Evolutionary conservation across 192 early-diverging fungal species (phyloP).

Genomic region (Oehlia diaphana): DNA sequence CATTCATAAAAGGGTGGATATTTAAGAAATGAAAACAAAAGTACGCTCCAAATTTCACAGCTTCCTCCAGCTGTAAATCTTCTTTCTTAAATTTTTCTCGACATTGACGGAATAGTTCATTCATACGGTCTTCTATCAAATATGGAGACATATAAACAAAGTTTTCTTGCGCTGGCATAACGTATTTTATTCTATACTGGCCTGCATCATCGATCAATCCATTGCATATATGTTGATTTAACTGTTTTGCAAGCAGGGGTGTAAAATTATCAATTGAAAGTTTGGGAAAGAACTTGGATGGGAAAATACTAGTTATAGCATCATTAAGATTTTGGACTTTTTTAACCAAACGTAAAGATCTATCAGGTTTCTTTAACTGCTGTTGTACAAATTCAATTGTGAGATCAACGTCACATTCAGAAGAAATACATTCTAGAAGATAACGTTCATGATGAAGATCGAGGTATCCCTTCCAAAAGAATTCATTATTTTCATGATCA

Average conservation of each 20-base stretch:
- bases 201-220: constrained; percentile 17
- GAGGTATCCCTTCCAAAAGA: constrained; percentile 20
- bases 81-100: constrained; percentile 14
- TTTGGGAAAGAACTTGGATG: constrained; percentile 14
- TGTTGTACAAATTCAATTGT: constrained; percentile 15
- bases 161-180: constrained; percentile 16
- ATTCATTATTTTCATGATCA: constrained; percentile 1
- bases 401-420: background rate
- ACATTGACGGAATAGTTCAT: constrained; percentile 12
- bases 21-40: background rate
- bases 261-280: constrained; percentile 22
- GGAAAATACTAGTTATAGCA: constrained; percentile 14
- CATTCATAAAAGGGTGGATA: constrained; percentile 24
- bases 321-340: constrained; percentile 12
- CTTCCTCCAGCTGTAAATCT: constrained; percentile 22
- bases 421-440: constrained; percentile 13
- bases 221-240: constrained; percentile 10
- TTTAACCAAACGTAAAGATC: constrained; percentile 1
- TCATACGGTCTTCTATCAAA: constrained; percentile 19
- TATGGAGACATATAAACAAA: constrained; percentile 6
- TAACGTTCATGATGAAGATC: constrained; percentile 22
- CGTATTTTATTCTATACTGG: constrained; percentile 14
- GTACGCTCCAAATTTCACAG: constrained; percentile 22
- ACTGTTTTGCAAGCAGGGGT: constrained; percentile 11
- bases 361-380: constrained; percentile 15